Conservation (phyloP, 768 basidiomycete genomes). For the Russula earlei region DNA sequence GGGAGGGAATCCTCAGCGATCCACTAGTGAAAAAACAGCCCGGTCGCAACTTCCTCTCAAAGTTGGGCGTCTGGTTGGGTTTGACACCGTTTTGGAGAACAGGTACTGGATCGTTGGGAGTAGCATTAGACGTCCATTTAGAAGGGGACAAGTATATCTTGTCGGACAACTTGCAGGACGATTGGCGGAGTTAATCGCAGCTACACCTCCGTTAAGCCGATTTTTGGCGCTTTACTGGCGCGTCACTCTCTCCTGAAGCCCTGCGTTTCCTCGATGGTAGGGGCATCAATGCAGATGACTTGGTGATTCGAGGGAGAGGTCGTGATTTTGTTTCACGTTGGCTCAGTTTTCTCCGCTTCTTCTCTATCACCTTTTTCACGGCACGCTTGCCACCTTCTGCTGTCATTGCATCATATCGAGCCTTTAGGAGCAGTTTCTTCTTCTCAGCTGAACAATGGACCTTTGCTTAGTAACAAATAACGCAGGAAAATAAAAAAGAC, state of each 20-base stretch:
- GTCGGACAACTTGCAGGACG: slow-evolving; percentile 16
- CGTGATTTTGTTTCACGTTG: slow-evolving; percentile 86
- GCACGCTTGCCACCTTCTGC: slow-evolving; percentile 68
- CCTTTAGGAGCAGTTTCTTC: slow-evolving; percentile 60
- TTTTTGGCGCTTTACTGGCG: slow-evolving; percentile 19
- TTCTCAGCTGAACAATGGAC: slow-evolving; percentile 52
- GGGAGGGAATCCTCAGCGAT: slow-evolving; percentile 61
- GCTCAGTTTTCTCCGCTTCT: slow-evolving; percentile 76
- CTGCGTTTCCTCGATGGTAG: slow-evolving; percentile 9
- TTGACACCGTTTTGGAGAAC: slow-evolving; percentile 53
- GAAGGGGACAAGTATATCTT: slow-evolving; percentile 51
- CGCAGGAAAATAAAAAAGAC: slow-evolving; percentile 21
- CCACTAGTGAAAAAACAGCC: slow-evolving; percentile 29
- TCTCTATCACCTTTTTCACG: slow-evolving; percentile 82
- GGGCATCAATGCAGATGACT: slow-evolving; percentile 1
- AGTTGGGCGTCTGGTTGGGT: slow-evolving; percentile 61
- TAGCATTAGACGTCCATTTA: slow-evolving; percentile 50
- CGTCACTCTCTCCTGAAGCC: slow-evolving; percentile 4
- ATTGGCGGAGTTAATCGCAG: neutral
- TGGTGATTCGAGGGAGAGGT: slow-evolving; percentile 40
- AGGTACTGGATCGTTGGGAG: slow-evolving; percentile 40
- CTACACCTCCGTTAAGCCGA: slow-evolving; percentile 5
- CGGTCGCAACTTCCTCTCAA: slow-evolving; percentile 27
- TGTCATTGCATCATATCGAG: slow-evolving; percentile 72
- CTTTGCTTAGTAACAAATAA: neutral